Evolutionary conservation across 2,329 filamentous ascomycete genomes (phyloP), one percentile per base, ranked within the genome.

Genomic region (Pseudogymnoascus sp.): DNA sequence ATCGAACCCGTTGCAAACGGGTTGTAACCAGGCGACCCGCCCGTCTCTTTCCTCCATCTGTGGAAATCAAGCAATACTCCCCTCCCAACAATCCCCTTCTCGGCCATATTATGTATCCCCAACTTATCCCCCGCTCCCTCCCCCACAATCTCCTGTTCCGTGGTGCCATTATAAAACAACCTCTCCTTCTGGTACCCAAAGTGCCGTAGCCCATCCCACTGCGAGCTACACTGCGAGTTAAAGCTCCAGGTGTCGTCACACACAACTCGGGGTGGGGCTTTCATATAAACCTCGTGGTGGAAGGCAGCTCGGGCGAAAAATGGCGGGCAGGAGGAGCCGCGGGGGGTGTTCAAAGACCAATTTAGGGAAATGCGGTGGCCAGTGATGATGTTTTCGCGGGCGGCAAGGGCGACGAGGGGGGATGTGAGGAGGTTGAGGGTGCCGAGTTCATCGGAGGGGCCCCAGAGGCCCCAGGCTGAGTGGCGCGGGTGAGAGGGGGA

Each of bases 211-310:
- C 81, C 81, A 65, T 83, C 81, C 81, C 81, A 85, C 70, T 85
- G 82, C 61, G 77, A 80, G 59, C 78, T 81, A 8, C 77, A 76
- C 72, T 84, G 82, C 1, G 81, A 79, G 72, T 86, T 85, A 69
- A 85, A 83, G 1, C 77, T 78, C 78, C 82, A 81, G n/a, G 81
- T 73, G 71, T 87, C 84, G 70, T 87, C 85, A 70, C 87, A 85
- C 34, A 86, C 80, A 5, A 77, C 74, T 12, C 79, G 73, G 2
- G 81, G 80, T 1, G 76, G 71, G 72, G 84, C 84, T 54, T 79
- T 75, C 64, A 80, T 77, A 11, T 37, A 37, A 26, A 86, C 71
- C 14, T 81, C 72, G 68, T 83, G 79, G 65, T 83, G 76, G 69
- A 88, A 84, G 3, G 77, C 73, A 64, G 80, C 78, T 12, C 85